phyloP scores from a whole-genome alignment of 2,329 filamentous ascomycete genomes.

The Fusarium compactum region DNA sequence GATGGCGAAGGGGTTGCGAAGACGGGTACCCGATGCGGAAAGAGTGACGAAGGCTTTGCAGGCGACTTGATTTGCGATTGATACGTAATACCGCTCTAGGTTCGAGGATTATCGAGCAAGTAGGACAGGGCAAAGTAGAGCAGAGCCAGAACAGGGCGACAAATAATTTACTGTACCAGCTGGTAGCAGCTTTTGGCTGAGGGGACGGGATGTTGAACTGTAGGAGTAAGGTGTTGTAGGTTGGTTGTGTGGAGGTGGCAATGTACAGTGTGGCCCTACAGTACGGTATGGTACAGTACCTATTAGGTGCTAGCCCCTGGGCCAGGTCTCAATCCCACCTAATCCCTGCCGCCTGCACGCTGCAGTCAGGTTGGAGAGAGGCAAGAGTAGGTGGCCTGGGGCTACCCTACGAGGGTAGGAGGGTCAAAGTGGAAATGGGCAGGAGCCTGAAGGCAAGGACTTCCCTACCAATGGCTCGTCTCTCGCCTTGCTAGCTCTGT shows the following conservation, averaged over 20 bases:
- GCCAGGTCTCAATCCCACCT: not conserved
- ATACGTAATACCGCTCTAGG: slow-evolving; percentile 6
- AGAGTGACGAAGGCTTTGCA: slow-evolving; percentile 32
- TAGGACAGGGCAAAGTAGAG: slow-evolving; percentile 6
- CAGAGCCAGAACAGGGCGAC: not conserved
- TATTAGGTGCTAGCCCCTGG: not conserved
- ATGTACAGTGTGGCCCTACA: slow-evolving; percentile 43
- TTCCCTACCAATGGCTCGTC: slow-evolving; percentile 24
- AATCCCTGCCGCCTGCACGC: not conserved
- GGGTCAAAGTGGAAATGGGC: slow-evolving; percentile 29
- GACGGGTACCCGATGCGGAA: slow-evolving; percentile 14
- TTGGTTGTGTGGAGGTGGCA: slow-evolving; percentile 45
- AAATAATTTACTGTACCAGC: slow-evolving; percentile 13
- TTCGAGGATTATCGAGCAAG: slow-evolving; percentile 8
- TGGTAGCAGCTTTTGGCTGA: slow-evolving; percentile 22
- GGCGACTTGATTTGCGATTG: slow-evolving; percentile 13
- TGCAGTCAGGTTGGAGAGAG: not conserved
- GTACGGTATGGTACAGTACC: not conserved
- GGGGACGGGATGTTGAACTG: slow-evolving; percentile 6
- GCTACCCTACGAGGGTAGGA: slow-evolving; percentile 3
- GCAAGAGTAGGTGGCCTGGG: not conserved
- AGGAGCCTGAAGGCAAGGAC: slow-evolving; percentile 19
- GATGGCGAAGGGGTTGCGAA: slow-evolving; percentile 16
- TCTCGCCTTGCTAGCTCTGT: slow-evolving; percentile 22
- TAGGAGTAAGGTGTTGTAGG: slow-evolving; percentile 11